These are phyloP conservation scores for Colletotrichum tropicicola DNA, from an alignment of 2,329 filamentous ascomycete species.

Conservation along the genomic window DNA sequence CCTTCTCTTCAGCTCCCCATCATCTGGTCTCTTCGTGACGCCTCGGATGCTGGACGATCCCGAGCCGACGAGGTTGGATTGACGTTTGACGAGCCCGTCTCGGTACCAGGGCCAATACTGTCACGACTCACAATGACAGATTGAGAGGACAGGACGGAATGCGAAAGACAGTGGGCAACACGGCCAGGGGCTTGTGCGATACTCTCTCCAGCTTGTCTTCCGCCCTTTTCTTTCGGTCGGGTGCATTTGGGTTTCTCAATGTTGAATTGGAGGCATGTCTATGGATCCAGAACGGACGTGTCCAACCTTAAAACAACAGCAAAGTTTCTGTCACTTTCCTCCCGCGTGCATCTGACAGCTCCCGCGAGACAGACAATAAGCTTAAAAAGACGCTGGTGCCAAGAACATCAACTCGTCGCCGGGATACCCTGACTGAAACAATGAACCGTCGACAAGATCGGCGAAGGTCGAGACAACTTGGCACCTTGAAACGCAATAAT, in stretches of 20 bases:
- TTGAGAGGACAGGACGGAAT: no score
- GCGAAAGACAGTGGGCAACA: no score
- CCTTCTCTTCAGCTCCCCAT: no score
- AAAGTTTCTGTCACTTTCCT: not conserved
- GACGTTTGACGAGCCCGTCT: slow-evolving; percentile 10
- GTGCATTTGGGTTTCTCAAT: no score
- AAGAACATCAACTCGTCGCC: not conserved
- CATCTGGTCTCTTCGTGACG: not conserved
- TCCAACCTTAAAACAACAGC: not conserved
- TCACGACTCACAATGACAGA: no score
- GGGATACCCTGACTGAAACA: not conserved
- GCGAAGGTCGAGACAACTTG: not conserved
- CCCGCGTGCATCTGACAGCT: not conserved
- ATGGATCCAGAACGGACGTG: no score
- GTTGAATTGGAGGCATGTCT: not conserved
- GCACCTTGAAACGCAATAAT: not conserved
- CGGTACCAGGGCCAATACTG: not conserved
- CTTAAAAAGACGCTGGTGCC: slow-evolving; percentile 1
- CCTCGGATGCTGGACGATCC: slow-evolving; percentile 1
- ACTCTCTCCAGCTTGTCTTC: no score
- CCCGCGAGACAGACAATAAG: not conserved
- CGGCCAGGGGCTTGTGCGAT: no score
- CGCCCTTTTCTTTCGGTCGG: no score
- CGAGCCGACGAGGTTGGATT: slow-evolving; percentile 1
- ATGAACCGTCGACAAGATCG: not conserved